Conservation (phyloP, 2,329 filamentous ascomycete species). For the Apiospora saccharicola region DNA sequence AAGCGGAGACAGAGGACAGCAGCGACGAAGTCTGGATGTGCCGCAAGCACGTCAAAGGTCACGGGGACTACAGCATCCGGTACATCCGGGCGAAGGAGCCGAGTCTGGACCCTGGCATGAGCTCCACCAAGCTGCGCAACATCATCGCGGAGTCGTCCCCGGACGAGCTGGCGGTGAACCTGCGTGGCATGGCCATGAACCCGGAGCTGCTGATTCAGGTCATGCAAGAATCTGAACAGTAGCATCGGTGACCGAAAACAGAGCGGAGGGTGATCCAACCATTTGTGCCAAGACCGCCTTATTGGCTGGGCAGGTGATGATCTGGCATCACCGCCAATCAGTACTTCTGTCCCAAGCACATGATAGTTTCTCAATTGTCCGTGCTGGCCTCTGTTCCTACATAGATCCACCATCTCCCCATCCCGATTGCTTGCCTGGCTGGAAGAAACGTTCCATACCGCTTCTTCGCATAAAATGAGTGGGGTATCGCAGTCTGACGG, state of each 20-base stretch:
- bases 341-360: too few relatives aligned
- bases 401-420: too few relatives aligned
- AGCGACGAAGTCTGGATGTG: not conserved
- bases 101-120: constrained; percentile 29
- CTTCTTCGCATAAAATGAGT: not conserved
- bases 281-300: not conserved
- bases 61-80: not conserved
- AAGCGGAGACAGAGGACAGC: not conserved
- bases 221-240: not conserved
- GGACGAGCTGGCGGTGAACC: constrained; percentile 23
- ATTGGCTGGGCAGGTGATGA: too few relatives aligned
- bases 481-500: not conserved
- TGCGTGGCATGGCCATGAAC: constrained; percentile 30
- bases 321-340: too few relatives aligned
- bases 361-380: too few relatives aligned
- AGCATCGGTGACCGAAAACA: not conserved
- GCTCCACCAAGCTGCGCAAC: constrained; percentile 30
- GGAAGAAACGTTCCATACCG: not conserved
- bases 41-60: not conserved
- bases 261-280: not conserved
- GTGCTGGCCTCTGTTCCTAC: too few relatives aligned
- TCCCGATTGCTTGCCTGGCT: not conserved
- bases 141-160: constrained; percentile 24
- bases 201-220: constrained; percentile 29
- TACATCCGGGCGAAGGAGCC: constrained; percentile 12